Conservation (phyloP, 257 asterid species). For the Plantago elongata region DNA sequence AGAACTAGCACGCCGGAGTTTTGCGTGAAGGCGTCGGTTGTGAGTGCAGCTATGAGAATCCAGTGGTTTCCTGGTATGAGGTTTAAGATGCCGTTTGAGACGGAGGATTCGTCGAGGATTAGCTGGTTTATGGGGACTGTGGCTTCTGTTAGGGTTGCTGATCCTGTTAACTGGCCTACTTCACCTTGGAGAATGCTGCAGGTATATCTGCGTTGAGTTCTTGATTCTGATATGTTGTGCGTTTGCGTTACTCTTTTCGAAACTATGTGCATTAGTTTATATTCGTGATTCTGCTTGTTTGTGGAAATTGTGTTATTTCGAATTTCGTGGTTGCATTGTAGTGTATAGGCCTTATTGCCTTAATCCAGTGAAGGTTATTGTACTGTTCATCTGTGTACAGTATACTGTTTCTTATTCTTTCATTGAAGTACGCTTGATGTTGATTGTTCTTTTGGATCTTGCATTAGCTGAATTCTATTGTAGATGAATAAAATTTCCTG, state of each 20-base stretch:
- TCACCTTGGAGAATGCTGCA: constrained; percentile 64
- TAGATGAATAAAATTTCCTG: not conserved
- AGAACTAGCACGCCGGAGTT: constrained; percentile 63
- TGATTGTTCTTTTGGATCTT: constrained; percentile 6
- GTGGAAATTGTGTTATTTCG: not conserved
- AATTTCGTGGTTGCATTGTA: not conserved
- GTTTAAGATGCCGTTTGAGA: constrained; percentile 71
- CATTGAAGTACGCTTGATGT: not conserved
- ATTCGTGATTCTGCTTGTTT: not conserved
- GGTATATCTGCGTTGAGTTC: constrained; percentile 22
- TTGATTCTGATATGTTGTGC: too few relatives aligned
- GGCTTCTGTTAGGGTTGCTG: constrained; percentile 46
- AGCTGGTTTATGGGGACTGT: constrained; percentile 73
- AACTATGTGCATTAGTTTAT: not conserved
- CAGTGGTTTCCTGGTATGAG: constrained; percentile 66
- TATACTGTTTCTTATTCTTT: too few relatives aligned
- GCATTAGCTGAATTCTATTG: not conserved
- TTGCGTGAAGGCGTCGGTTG: constrained; percentile 52
- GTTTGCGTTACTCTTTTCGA: not conserved
- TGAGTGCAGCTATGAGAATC: constrained; percentile 44
- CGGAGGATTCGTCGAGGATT: constrained; percentile 62
- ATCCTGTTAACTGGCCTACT: constrained; percentile 57
- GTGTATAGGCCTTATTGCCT: not conserved
- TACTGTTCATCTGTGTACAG: too few relatives aligned
- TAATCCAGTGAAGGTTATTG: too few relatives aligned